Percentiles rank a stretch among this genome's conserved stretches.
Evolutionary conservation across 2,329 filamentous ascomycete species (phyloP).

Genomic region (Hypoxylon sp.): DNA sequence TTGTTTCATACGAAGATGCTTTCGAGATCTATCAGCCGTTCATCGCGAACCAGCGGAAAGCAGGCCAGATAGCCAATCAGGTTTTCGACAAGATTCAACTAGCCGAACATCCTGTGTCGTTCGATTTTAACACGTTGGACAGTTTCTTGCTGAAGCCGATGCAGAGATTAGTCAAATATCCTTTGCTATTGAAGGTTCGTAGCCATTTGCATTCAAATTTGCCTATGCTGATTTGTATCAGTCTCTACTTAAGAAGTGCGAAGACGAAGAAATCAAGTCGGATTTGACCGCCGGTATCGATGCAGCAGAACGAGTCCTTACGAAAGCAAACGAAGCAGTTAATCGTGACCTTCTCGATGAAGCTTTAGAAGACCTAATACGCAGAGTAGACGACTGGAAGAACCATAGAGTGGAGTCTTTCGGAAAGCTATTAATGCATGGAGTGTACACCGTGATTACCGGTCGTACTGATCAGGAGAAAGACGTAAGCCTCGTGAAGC

Average conservation of each 20-base stretch:
- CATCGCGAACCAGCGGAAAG: slow-evolving; percentile 95
- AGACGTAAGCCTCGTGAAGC: slow-evolving; percentile 73
- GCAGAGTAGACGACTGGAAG: slow-evolving; percentile 96
- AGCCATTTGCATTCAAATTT: background rate
- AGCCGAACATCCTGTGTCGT: slow-evolving; percentile 83
- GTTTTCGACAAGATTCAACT: slow-evolving; percentile 89
- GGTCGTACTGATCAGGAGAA: slow-evolving; percentile 91
- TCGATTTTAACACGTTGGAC: slow-evolving; percentile 88
- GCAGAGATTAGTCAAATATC: slow-evolving; percentile 95
- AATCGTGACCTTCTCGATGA: slow-evolving; percentile 88
- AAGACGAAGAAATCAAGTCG: slow-evolving; percentile 77
- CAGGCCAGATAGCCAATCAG: slow-evolving; percentile 84
- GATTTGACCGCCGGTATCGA: slow-evolving; percentile 85
- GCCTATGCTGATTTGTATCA: slow-evolving; percentile 58
- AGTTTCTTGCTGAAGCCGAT: slow-evolving; percentile 97
- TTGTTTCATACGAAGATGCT: slow-evolving; percentile 84
- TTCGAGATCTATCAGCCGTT: slow-evolving; percentile 97
- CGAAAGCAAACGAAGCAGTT: slow-evolving; percentile 90
- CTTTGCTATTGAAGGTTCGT: slow-evolving; percentile 84
- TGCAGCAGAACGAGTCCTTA: slow-evolving; percentile 84
- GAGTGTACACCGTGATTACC: slow-evolving; percentile 92
- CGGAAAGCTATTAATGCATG: slow-evolving; percentile 87
- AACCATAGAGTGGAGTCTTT: slow-evolving; percentile 92
- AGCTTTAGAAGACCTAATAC: slow-evolving; percentile 84
- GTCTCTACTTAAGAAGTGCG: slow-evolving; percentile 86